Base-by-base conservation (phyloP, 2,329 filamentous ascomycete species). In the Pyrenochaeta sp. region DNA sequence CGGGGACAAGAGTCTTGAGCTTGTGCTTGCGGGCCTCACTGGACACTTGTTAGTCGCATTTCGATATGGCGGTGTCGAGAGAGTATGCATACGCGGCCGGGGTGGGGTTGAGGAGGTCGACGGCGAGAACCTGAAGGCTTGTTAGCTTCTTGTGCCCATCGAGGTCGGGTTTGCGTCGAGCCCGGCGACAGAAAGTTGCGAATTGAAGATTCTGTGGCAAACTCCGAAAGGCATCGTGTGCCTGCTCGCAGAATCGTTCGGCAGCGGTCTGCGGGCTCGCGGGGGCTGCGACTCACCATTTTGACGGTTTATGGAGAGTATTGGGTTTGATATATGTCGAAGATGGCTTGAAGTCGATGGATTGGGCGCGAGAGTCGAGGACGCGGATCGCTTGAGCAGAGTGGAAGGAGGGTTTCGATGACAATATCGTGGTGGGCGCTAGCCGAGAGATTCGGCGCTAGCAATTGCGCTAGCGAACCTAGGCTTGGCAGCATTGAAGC, bases 81-180 rank as follows among this genome's bases (percentile, higher is more conserved):
- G 50, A 32, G 31, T 35, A 36, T 50, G 52, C 66, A 61, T 69
- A 69, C 64, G 93, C 87, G 80, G 90, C 90, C 81, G 93, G 89
- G 76, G 89, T 89, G 76, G 94, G 94, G 90, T 99, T 97, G 81
- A 99, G 88, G 74, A 99, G 92, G 86, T 99, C 94, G 85, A 97
- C 90, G 80, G 94, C 94, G 88, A 99, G 91, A 96, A 97, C 93
- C 94, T 97, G 75, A 64, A 23, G 26, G 29, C 2, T 8, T 38
- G 45, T 62, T 36, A 62, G 55, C 37, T 40, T 35, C 27, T 9
- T 26, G 19, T 30, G n/a, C 29, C 41, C 40, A 54, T 57, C 50
- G 39, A 51, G 37, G 45, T 48, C 20, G 24, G n/a, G 24, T 47
- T 31, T 39, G 44, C 46, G 47, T 44, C 38, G 36, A 11, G 40